These are phyloP conservation scores for Ampelocalamus luodianensis DNA, from an alignment of 176 grass and related monocot species.

Conservation along the genomic window DNA sequence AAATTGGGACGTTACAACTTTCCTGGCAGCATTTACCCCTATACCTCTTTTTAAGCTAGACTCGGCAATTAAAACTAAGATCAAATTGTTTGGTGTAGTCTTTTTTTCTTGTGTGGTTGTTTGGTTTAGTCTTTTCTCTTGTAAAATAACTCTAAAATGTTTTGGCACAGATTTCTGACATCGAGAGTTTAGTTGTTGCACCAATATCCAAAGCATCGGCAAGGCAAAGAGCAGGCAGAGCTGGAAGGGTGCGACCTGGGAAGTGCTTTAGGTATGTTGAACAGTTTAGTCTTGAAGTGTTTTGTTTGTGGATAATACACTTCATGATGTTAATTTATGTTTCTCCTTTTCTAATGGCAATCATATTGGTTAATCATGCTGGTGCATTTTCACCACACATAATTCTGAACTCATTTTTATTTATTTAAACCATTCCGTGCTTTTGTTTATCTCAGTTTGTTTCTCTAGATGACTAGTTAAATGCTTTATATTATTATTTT, in stretches of 20 bases:
- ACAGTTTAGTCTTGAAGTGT: slow-evolving; percentile 6
- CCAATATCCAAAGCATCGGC: slow-evolving; percentile 98
- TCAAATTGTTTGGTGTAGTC: slow-evolving; percentile 1
- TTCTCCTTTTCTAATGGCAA: not conserved
- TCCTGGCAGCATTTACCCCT: not conserved
- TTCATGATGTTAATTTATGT: slow-evolving; percentile 3
- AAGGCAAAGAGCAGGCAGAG: slow-evolving; percentile 90
- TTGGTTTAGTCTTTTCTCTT: slow-evolving; percentile 8
- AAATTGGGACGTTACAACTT: too few species aligned
- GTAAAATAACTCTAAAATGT: not conserved
- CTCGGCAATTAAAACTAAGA: slow-evolving; percentile 3
- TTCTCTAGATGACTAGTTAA: not conserved
- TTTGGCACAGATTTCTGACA: slow-evolving; percentile 72
- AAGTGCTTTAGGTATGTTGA: slow-evolving; percentile 86
- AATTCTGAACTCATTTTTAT: not conserved
- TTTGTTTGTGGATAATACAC: slow-evolving; percentile 7
- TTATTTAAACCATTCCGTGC: not conserved
- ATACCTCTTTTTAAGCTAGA: not conserved
- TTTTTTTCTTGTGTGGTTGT: not conserved
- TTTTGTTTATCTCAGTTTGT: slow-evolving; percentile 9
- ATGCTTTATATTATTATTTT: slow-evolving; percentile 5
- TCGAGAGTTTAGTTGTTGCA: slow-evolving; percentile 87
- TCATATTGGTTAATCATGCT: slow-evolving; percentile 11
- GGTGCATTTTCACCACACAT: slow-evolving; percentile 14
- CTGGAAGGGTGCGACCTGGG: slow-evolving; percentile 90